These are phyloP conservation scores for Taiozyma sp. DNA, from an alignment of 1,139 yeast genomes.

Conservation along the genomic window DNA sequence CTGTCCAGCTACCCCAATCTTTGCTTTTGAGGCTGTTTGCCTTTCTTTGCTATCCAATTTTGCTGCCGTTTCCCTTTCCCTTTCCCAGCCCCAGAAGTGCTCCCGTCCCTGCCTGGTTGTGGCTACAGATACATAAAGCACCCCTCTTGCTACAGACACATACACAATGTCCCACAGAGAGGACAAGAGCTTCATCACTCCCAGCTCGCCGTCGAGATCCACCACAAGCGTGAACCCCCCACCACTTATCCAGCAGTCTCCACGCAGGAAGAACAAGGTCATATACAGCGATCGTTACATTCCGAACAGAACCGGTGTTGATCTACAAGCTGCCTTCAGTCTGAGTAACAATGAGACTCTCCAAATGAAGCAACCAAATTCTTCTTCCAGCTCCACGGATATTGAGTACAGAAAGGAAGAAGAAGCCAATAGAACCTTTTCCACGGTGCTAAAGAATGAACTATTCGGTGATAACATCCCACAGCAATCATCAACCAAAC, in stretches of 20 bases:
- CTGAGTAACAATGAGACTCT: conserved; percentile 42
- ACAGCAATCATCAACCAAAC: conserved; percentile 8
- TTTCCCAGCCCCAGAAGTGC: neutral
- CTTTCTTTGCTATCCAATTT: neutral
- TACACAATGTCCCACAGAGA: conserved; percentile 12
- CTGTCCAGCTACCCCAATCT: neutral
- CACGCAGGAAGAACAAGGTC: conserved; percentile 22
- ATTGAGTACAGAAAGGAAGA: conserved; percentile 65
- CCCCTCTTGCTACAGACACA: neutral
- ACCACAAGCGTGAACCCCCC: conserved; percentile 11
- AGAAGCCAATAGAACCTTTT: conserved; percentile 85
- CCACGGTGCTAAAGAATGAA: conserved; percentile 83
- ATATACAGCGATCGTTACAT: conserved; percentile 78
- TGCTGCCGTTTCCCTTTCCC: neutral
- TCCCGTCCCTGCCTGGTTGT: neutral
- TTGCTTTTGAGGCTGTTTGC: neutral
- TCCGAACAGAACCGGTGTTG: conserved; percentile 82
- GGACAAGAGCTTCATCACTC: conserved; percentile 20
- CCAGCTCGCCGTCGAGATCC: conserved; percentile 24
- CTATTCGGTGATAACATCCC: conserved; percentile 75
- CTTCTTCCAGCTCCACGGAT: conserved; percentile 45
- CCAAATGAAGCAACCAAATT: conserved; percentile 13
- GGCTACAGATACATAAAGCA: neutral
- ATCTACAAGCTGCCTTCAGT: conserved; percentile 83
- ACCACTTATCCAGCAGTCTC: conserved; percentile 18